Evolutionary conservation across 2,329 filamentous ascomycete species (phyloP).

Genomic region (Trichoderma pleuroti): DNA sequence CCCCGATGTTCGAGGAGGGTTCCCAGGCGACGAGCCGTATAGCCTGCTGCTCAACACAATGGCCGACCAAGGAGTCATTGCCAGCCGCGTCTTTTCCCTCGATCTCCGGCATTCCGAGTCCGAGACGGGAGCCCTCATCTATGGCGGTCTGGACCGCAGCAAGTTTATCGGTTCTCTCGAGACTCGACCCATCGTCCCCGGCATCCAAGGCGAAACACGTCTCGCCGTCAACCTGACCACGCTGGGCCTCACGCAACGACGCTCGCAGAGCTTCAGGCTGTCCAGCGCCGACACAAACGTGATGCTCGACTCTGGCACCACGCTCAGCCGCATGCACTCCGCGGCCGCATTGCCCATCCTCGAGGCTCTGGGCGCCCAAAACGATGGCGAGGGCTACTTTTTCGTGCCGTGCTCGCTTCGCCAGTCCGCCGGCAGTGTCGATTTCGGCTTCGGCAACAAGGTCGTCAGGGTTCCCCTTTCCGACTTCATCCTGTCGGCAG

Average conservation of each 20-base stretch:
- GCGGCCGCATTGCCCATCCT: conserved; percentile 42
- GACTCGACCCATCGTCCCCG: conserved; percentile 41
- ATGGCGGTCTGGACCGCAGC: conserved; percentile 51
- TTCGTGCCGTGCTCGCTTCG: conserved; percentile 42
- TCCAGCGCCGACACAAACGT: conserved; percentile 36
- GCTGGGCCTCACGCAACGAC: conserved; percentile 31
- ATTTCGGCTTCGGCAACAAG: conserved; percentile 46
- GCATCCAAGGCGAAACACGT: conserved; percentile 34
- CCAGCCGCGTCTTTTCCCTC: conserved; percentile 49
- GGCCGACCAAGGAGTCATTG: conserved; percentile 44
- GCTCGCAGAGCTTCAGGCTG: conserved; percentile 27
- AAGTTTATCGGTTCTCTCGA: conserved; percentile 48
- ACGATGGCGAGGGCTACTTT: conserved; percentile 43
- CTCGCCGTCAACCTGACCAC: conserved; percentile 35
- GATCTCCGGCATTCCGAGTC: conserved; percentile 46
- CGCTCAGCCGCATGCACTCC: conserved; percentile 45
- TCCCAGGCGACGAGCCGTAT: conserved; percentile 41
- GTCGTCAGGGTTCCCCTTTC: conserved; percentile 41
- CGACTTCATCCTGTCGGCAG: conserved; percentile 45
- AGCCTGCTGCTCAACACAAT: conserved; percentile 52
- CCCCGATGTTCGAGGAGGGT: conserved; percentile 39
- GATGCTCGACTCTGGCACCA: conserved; percentile 53
- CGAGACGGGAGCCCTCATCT: conserved; percentile 48
- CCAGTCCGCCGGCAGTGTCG: conserved; percentile 38
- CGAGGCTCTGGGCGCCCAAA: conserved; percentile 39